phyloP scores from a whole-genome alignment of 2,329 filamentous ascomycete genomes.

The Ilyonectria destructans region DNA sequence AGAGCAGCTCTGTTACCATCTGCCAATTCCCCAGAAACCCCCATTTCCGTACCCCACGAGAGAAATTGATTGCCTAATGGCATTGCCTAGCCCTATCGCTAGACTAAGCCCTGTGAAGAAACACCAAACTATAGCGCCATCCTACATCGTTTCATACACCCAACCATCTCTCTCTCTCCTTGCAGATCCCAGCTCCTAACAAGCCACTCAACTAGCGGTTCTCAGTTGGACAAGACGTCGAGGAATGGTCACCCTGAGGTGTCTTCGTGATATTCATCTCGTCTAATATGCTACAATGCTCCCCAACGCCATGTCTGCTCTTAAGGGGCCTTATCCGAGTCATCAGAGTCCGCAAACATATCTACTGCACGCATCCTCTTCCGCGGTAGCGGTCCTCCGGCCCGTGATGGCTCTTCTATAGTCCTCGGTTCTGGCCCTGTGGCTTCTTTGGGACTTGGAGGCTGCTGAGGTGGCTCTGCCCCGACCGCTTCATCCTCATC shows the following conservation, averaged over 20 bases:
- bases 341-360: slow-evolving; percentile 89
- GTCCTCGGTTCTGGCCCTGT: slow-evolving; percentile 30
- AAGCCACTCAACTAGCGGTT: background rate
- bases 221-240: too few relatives aligned
- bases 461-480: slow-evolving; percentile 48
- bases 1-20: background rate
- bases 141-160: background rate
- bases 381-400: slow-evolving; percentile 60
- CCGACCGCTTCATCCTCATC: slow-evolving; percentile 61
- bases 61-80: background rate
- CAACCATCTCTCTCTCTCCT: background rate
- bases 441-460: slow-evolving; percentile 35
- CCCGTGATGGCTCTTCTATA: slow-evolving; percentile 34
- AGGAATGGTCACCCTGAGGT: background rate
- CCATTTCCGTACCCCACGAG: background rate
- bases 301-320: slow-evolving; percentile 3
- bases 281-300: background rate
- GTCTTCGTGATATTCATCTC: background rate
- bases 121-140: background rate
- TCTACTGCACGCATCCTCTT: slow-evolving; percentile 84
- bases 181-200: background rate
- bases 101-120: background rate
- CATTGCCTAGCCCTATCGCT: background rate
- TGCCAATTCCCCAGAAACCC: background rate
- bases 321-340: slow-evolving; percentile 47